Conservation (phyloP, 805 yeast species). For the Candida nemodendra region DNA sequence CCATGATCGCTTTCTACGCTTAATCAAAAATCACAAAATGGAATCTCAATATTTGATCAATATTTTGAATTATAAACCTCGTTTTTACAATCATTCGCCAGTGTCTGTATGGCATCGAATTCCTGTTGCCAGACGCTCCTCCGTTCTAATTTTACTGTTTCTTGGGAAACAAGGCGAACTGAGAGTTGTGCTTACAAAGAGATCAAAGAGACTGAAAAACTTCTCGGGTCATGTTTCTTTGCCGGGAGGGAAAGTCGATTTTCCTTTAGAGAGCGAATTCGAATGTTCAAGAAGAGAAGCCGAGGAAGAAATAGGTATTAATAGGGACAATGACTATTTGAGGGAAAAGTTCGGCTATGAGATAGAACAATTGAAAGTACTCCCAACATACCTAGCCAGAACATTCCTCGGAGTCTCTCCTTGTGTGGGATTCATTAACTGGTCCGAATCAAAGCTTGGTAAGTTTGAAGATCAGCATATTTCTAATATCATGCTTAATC, state of each 20-base stretch:
- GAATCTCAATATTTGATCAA: slow-evolving; percentile 36
- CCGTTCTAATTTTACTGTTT: slow-evolving; percentile 75
- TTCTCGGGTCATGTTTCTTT: slow-evolving; percentile 90
- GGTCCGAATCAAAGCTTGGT: slow-evolving; percentile 30
- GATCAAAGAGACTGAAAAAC: slow-evolving; percentile 64
- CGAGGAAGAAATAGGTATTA: slow-evolving; percentile 81
- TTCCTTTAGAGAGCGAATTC: slow-evolving; percentile 61
- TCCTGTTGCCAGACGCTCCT: slow-evolving; percentile 70
- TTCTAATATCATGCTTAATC: slow-evolving; percentile 50
- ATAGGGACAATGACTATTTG: slow-evolving; percentile 45
- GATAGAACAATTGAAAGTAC: slow-evolving; percentile 56
- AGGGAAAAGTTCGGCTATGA: slow-evolving; percentile 47
- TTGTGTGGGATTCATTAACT: slow-evolving; percentile 61
- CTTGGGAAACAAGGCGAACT: slow-evolving; percentile 72
- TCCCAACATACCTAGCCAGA: slow-evolving; percentile 82
- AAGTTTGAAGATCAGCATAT: slow-evolving; percentile 31
- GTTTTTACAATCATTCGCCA: slow-evolving; percentile 32
- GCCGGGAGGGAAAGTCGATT: slow-evolving; percentile 93
- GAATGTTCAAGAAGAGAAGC: slow-evolving; percentile 80
- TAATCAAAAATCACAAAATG: slow-evolving; percentile 29
- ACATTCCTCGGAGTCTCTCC: slow-evolving; percentile 85
- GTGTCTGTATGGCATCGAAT: slow-evolving; percentile 59
- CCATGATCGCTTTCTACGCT: slow-evolving; percentile 9
- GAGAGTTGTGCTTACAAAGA: slow-evolving; percentile 72
- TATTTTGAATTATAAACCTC: slow-evolving; percentile 34